Evolutionary conservation across 2,329 filamentous ascomycete species (phyloP).

Genomic region (Magnaporthales sp.): DNA sequence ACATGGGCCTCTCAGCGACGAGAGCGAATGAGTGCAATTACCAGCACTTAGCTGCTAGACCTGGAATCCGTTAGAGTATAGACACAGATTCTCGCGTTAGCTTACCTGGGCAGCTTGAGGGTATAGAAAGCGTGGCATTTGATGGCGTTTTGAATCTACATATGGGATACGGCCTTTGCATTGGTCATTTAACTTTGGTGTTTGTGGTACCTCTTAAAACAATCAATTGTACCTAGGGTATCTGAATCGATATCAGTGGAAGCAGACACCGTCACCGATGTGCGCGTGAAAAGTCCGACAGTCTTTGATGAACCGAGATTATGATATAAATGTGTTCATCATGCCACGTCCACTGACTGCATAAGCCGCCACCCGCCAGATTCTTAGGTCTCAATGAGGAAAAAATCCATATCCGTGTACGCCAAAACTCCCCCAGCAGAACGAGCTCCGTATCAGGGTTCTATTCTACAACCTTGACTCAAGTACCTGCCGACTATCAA

Average conservation of each 20-base stretch:
- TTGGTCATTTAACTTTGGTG: neutral
- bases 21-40: neutral
- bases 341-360: neutral
- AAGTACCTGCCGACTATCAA: neutral
- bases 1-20: neutral
- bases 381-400: neutral
- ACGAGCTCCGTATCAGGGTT: neutral
- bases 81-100: neutral
- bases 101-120: neutral
- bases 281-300: neutral
- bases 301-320: neutral
- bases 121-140: neutral
- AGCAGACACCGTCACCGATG: neutral
- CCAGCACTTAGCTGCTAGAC: neutral
- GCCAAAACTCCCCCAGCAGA: neutral
- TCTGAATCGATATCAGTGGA: neutral
- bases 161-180: neutral
- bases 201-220: neutral
- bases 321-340: neutral
- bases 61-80: neutral
- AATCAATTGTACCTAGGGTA: neutral
- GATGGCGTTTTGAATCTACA: neutral
- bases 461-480: neutral
- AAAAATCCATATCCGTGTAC: neutral
- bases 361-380: neutral